Evolutionary conservation across 1,284 basidiomycete genomes (phyloP), one percentile per base, ranked within the genome.

Genomic region (Ceraceosorus bombacis): DNA sequence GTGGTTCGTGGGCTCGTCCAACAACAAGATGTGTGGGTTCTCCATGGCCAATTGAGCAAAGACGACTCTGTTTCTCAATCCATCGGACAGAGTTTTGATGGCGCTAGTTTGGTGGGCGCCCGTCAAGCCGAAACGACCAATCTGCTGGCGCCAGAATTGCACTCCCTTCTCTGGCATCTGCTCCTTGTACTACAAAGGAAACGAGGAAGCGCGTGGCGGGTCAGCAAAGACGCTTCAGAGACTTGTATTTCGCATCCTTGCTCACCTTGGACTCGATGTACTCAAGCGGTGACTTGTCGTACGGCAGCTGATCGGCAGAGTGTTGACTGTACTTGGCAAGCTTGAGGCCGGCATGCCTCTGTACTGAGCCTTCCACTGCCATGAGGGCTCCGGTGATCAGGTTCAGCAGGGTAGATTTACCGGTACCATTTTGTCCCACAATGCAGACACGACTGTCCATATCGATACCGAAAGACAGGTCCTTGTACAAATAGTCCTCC

Each of bases 401-500:
- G 82, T 97, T 87, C 51, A 99, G 84, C 55, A 99, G 85, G 6
- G 94, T 99, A 41, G 94, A 97, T 79, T 98, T 98, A 65, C 94
- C 94, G 41, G 94, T 88, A 73, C 94, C 94, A 81, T 99, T 99
- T 68, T 93, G 91, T 62, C 95, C 94, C 69, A 98, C 90, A 76
- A 98, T 97, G 71, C 94, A 94, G 55, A 98, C 82, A 65, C 90
- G 88, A 39, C 89, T 90, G 80, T 94, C 91, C 90, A 94, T 94
- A 79, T 76, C 74, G 51, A 77, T 73, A 87, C 93, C 94, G 75
- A 97, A 91, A 52, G 86, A 89, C 54, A 98, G 83, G 64, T 87
- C 83, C 79, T 89, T 72, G 81, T 97, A 97, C 40, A 97, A 82
- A 77, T 86, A 93, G 73, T 97, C 89, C 79, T 87, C 80, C 79